Base-by-base conservation (phyloP, 2,329 filamentous ascomycete genomes). In the Elsinoe perseae region DNA sequence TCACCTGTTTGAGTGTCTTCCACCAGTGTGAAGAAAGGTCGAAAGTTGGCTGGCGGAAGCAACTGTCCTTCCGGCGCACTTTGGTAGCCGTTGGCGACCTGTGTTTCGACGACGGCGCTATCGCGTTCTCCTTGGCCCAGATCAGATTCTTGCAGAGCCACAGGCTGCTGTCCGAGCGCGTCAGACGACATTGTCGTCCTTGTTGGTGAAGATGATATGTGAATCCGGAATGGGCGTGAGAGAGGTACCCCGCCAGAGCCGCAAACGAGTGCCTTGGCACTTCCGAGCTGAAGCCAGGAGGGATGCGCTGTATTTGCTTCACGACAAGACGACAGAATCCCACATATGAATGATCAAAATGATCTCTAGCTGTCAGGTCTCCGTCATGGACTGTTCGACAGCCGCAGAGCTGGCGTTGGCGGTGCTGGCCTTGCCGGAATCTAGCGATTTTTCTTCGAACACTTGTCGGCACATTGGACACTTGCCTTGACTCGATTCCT, bases 391-490 rank as follows among this genome's bases (percentile, higher is more conserved):
- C 32, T 52, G 28, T 20, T 52, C 48, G 28, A 38, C 48, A 4
- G 48, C 30, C 38, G 28, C 30, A 23, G 48, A 23, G 16, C 25
- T 38, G 30, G 32, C 30, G 20, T 28, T 32, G 48, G 18, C 25
- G 48, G 16, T 52, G 20, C 3, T 16, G 4, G 30, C 20, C 48
- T 52, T 52, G 48, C 18, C 30, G 25, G 48, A 52, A 25, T 38
- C 48, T 7, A 52, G 32, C 20, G 48, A 20, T 5, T 36, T 34
- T 20, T 44, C 53, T 32, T 56, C 40, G 21, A 56, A 56, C 14
- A 56, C 42, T 16, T 56, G 93, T 63, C 93, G 83, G 69, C 93
- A 98, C 93, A 98, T 97, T 25, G 93, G 93, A 69, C 93, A 98
- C 61, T 96, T 86, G 20, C 92, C 92, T 65, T 90, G 92, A 25